phyloP scores from a whole-genome alignment of 2,329 filamentous ascomycete genomes.

The Fusarium keratoplasticum region DNA sequence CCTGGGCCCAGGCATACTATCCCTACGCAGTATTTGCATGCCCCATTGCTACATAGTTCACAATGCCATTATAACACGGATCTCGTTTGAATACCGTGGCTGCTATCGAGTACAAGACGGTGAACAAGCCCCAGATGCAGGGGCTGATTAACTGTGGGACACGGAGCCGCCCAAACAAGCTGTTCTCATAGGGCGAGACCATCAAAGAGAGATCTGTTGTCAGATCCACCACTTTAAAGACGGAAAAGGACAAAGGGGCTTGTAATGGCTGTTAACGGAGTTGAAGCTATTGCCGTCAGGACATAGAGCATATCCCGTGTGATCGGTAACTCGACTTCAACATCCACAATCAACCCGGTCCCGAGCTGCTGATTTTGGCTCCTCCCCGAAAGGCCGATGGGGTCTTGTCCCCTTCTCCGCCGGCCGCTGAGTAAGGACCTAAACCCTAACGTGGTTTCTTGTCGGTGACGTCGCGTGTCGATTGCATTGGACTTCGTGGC shows the following conservation, averaged over 20 bases:
- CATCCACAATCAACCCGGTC: neutral
- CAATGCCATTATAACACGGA: neutral
- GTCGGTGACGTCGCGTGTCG: constrained; percentile 17
- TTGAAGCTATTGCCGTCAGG: neutral
- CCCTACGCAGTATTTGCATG: neutral
- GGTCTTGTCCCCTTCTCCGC: neutral
- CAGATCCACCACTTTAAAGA: constrained; percentile 29
- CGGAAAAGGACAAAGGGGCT: neutral
- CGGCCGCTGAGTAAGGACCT: neutral
- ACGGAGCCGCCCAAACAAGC: constrained; percentile 16
- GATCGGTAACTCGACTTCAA: neutral
- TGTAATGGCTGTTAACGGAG: neutral
- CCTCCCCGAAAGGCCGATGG: neutral
- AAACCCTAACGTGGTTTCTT: constrained; percentile 2
- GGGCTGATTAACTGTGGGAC: constrained; percentile 46
- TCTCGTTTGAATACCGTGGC: neutral
- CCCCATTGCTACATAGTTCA: neutral
- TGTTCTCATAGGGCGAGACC: constrained; percentile 30
- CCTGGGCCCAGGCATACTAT: neutral
- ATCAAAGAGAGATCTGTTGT: constrained; percentile 36
- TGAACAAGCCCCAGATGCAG: constrained; percentile 36
- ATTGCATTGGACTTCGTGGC: constrained; percentile 12
- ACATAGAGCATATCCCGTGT: neutral
- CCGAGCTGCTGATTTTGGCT: neutral
- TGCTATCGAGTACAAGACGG: neutral